Evolutionary conservation across 495 filamentous ascomycete species (phyloP).

Genomic region (Hyaloscypha hepaticicola): DNA sequence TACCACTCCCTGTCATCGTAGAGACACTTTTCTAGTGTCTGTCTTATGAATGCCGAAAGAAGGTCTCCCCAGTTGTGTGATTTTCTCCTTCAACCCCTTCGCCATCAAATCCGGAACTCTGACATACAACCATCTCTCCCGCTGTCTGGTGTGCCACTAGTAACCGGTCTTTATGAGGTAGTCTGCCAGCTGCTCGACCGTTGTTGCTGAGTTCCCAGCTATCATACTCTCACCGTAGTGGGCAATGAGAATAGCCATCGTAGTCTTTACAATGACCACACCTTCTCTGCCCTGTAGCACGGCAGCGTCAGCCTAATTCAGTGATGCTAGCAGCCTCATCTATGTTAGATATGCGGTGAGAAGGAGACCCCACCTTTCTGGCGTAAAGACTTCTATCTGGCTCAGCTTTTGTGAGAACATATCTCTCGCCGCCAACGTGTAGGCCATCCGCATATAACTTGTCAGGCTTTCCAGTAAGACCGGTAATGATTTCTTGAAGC

Average conservation of each 20-base stretch:
- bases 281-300: slow-evolving; percentile 72
- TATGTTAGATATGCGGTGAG: neutral
- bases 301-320: neutral
- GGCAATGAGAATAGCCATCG: slow-evolving; percentile 78
- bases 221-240: slow-evolving; percentile 73
- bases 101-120: neutral
- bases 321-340: no score
- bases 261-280: slow-evolving; percentile 75
- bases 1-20: slow-evolving; percentile 19
- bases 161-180: slow-evolving; percentile 71
- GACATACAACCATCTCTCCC: neutral
- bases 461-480: slow-evolving; percentile 49
- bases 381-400: slow-evolving; percentile 80
- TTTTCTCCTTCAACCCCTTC: slow-evolving; percentile 2
- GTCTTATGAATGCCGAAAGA: slow-evolving; percentile 27
- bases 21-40: slow-evolving; percentile 30
- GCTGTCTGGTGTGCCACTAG: slow-evolving; percentile 39
- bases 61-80: slow-evolving; percentile 15
- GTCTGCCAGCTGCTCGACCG: slow-evolving; percentile 68
- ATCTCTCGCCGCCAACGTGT: slow-evolving; percentile 66
- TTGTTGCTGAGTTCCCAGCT: slow-evolving; percentile 62
- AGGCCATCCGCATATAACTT: slow-evolving; percentile 59
- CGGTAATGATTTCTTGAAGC: slow-evolving; percentile 54
- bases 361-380: slow-evolving; percentile 64
- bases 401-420: slow-evolving; percentile 66